Conservation (phyloP, 768 basidiomycete genomes). For the Lentinula lateritia region DNA sequence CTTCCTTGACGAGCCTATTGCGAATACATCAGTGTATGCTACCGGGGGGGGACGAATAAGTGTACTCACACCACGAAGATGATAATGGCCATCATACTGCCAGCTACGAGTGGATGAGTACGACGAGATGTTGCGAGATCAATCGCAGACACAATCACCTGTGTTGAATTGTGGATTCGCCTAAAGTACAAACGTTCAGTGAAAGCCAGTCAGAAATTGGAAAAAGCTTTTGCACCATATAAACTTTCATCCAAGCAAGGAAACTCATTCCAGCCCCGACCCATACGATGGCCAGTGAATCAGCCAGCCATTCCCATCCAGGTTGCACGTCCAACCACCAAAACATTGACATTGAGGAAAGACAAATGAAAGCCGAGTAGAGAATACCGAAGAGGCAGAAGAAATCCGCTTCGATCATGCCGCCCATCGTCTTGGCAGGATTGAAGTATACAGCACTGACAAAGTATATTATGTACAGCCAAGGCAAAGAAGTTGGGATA, state of each 20-base stretch:
- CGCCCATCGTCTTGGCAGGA: constrained; percentile 89
- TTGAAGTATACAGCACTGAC: constrained; percentile 80
- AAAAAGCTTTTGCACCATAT: constrained; percentile 48
- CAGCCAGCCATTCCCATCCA: constrained; percentile 72
- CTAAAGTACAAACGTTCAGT: constrained; percentile 14
- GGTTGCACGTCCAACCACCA: constrained; percentile 70
- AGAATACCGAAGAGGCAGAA: constrained; percentile 69
- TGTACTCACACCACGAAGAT: constrained; percentile 71
- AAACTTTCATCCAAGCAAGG: constrained; percentile 88
- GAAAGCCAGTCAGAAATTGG: neutral
- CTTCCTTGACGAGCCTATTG: constrained; percentile 79
- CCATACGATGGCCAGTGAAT: constrained; percentile 72
- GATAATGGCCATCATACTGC: constrained; percentile 80
- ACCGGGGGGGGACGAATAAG: neutral
- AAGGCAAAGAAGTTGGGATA: neutral
- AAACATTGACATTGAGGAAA: constrained; percentile 73
- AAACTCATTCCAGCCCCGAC: constrained; percentile 77
- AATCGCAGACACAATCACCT: constrained; percentile 33
- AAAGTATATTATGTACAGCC: neutral
- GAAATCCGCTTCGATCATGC: constrained; percentile 87
- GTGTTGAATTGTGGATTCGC: constrained; percentile 84
- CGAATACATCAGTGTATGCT: constrained; percentile 5
- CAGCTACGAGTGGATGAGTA: constrained; percentile 38
- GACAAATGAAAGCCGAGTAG: constrained; percentile 67
- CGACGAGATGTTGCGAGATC: neutral